Base-by-base conservation (phyloP, 495 filamentous ascomycete genomes). In the Neurospora sp. region DNA sequence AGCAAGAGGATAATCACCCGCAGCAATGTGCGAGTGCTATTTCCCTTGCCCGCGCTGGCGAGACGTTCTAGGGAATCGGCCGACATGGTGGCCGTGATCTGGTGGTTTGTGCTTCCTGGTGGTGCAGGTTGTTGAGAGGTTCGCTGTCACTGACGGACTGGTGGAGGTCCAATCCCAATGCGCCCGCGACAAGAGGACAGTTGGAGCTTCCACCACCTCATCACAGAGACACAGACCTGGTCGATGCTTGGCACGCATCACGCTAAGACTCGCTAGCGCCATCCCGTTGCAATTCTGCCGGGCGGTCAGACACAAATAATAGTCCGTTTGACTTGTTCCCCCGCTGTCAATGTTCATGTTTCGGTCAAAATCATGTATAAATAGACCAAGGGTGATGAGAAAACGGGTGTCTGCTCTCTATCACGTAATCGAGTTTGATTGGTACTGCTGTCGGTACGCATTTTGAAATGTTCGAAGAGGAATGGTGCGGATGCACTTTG, bases 1-100 rank as follows among this genome's bases (percentile, higher is more conserved):
- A 94, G 91, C 78, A 85, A 88, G 70, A 99, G 90, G 86, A 99
- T 98, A 80, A 97, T 89, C 74, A 98, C 88, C 77, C 94, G 92
- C 77, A 99, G 84, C 74, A 98, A 81, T 72, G 93, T 91, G 78
- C 96, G 91, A 70, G 94, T 93, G 81, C 89, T 97, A 80, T 85
- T 76, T 71, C 84, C 83, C 74, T 83, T 83, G 76, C 82, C 83
- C 68, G 80, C 80, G 77, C 73, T 81, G 76, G 82, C 79, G 72
- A 86, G 78, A 71, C 78, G 72, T 73, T 82, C 77, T 71, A 83
- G 74, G 44, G 78, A 65, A 72, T 78, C 74, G 77, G 77, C 80
- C 80, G 81, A 78, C 80, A 82, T 81, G 59, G 74, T 83, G 80
- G 79, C 80, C 79, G 74, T 70, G 71, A 68, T 68, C 70, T 72